These are phyloP conservation scores for Xanthoceras sorbifolium DNA, from an alignment of 345 rosid species.

Conservation along the genomic window DNA sequence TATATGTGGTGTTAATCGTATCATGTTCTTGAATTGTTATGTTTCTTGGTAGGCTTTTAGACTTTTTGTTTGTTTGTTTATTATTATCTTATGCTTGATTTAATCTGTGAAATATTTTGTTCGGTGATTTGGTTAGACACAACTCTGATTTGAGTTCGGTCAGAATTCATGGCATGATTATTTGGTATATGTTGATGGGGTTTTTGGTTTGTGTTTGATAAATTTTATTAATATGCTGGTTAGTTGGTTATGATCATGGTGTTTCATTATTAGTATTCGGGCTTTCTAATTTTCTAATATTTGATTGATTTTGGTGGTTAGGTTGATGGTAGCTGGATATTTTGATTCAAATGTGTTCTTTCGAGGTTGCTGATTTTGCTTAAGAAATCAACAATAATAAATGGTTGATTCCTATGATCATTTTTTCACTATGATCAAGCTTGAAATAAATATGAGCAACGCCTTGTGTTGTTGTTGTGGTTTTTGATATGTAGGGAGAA, in stretches of 20 bases:
- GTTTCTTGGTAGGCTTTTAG: background rate
- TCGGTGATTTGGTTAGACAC: background rate
- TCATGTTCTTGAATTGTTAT: constrained; percentile 2
- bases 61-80: background rate
- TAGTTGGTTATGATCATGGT: background rate
- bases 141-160: background rate
- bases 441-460: background rate
- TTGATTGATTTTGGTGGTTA: background rate
- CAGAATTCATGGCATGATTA: background rate
- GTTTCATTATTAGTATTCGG: background rate
- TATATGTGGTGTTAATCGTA: background rate
- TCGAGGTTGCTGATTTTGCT: background rate
- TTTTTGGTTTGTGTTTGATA: background rate
- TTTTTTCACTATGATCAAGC: background rate
- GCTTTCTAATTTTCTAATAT: background rate
- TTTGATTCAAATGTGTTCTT: background rate
- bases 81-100: background rate
- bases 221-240: background rate
- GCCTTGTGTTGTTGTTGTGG: background rate
- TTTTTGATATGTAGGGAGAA: background rate
- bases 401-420: background rate
- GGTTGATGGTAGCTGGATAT: background rate
- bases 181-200: background rate
- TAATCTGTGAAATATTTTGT: background rate
- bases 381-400: background rate